Evolutionary conservation across 768 basidiomycete species (phyloP), one percentile per base, ranked within the genome.

Genomic region (Leccinum truebloodii): DNA sequence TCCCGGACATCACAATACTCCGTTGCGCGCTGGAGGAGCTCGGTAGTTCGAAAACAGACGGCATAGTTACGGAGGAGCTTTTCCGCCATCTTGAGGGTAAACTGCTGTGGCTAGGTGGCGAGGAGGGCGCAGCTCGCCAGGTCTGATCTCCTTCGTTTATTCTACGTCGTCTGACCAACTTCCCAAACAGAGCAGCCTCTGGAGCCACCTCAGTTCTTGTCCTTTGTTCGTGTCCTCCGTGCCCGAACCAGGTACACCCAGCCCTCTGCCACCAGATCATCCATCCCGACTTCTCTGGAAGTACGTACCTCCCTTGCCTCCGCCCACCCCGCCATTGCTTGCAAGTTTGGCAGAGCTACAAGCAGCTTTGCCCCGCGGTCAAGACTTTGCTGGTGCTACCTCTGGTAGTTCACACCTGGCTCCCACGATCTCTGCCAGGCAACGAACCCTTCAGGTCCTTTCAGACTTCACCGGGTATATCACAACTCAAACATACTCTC

Each of bases 401-500:
- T 60, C 60, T 54, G 65, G 26, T 1, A 24, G 48, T 52, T 4
- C 49, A 30, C 24, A 54, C 50, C 66, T 18, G 7, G 55, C 52
- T 16, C 63, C 55, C 28, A 50, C 72, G 26, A 79, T 73, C 49
- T 76, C 67, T 37, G 57, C 80, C 7, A 78, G 79, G 67, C 87
- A 89, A 65, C 81, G 85, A 65, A 86, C 86, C 10, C 75, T 92
- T 7, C 83, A 91, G 68, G 71, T 83, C 0, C 78, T 92, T 41
- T 81, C 87, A 2, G 86, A 90, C 65, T 81, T 93, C 61, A 92
- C 90, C 0, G 90, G 91, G 6, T 91, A 90, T 71, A 82, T 93
- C 67, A 87, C 88, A 59, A 81, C 88, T 9, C 88, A 91, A 64
- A 83, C 88, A 3, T 92, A 91, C 67, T 68, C 74, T 18, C 59